Conservation (phyloP, 2,329 filamentous ascomycete species). For the Leptographium radiaticola region DNA sequence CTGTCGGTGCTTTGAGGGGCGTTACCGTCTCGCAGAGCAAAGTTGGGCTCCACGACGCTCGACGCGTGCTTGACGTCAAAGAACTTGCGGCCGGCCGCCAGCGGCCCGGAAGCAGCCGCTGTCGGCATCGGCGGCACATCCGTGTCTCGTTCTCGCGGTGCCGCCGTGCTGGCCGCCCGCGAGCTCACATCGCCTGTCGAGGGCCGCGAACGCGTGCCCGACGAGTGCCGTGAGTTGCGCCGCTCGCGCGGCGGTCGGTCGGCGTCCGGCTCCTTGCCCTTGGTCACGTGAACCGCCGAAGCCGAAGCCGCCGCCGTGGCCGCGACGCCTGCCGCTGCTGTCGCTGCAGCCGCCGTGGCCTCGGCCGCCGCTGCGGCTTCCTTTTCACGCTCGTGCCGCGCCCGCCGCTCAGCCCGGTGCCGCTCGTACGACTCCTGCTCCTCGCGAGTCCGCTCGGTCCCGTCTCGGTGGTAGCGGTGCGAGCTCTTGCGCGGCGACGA, state of each 20-base stretch:
- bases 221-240: not conserved
- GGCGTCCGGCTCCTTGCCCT: not conserved
- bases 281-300: not conserved
- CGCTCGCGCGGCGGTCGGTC: not conserved
- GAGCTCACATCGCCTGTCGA: constrained; percentile 4
- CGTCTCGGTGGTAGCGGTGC: constrained; percentile 1
- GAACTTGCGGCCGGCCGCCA: constrained; percentile 15
- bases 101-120: not conserved
- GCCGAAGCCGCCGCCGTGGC: not conserved
- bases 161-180: not conserved
- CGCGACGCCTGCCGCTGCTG: not conserved
- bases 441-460: constrained; percentile 1
- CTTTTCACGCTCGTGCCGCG: constrained; percentile 10
- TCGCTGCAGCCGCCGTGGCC: not conserved
- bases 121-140: constrained; percentile 1
- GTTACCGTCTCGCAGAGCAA: constrained; percentile 22
- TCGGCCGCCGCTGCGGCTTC: constrained; percentile 6
- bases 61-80: constrained; percentile 17
- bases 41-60: constrained; percentile 16
- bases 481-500: constrained; percentile 9
- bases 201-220: constrained; percentile 8
- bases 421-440: constrained; percentile 25
- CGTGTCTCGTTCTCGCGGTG: not conserved
- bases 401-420: constrained; percentile 33
- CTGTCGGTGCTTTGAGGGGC: constrained; percentile 8